Base-by-base conservation (phyloP, 257 asterid genomes). In the Cordia subcordata region DNA sequence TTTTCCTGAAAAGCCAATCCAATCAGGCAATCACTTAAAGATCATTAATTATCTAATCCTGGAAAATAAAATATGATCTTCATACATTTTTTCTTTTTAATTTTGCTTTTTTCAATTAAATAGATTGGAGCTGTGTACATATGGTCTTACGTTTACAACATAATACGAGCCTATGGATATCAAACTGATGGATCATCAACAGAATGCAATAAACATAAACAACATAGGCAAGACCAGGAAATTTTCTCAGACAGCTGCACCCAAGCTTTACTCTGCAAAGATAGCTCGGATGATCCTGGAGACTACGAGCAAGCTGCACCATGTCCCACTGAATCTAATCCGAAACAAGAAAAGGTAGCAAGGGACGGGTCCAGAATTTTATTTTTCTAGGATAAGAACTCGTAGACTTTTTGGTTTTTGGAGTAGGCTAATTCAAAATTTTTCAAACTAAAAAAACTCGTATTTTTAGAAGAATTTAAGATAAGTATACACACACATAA, bases 111-210 rank as follows among this genome's bases (percentile, higher is more conserved):
- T 27, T 6, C 11, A 13, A 4, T 56, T 47, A n/a, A 49, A 57
- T 50, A 72, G 78, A 63, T 74, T 19, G 75, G 79, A 5, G 72
- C 69, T 45, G 65, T 70, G 9, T 74, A 56, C 44, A 74, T 74
- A 49, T 74, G 75, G 75, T 64, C 68, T 11, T 74, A 74, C 33
- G 63, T 66, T 12, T 74, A 64, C 44, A 74, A 65, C 72, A 56
- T 74, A 23, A 56, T 74, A 12, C 47, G 79, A 52, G 64, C 38
- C 0, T 62, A n/a, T 44, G 68, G 39, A 37, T 10, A 32, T n/a
- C 52, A 33, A 56, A 66, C 38, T 27, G 44, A 8, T 16, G 45
- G 19, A 13, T 27, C 73, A 13, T 27, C 73, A 17, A 57, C 32
- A 12, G 14, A 8, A 0, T 22, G n/a, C n/a, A n/a, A n/a, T n/a